Evolutionary conservation across 495 filamentous ascomycete genomes (phyloP).

Genomic region (Penicillium pancosmium): DNA sequence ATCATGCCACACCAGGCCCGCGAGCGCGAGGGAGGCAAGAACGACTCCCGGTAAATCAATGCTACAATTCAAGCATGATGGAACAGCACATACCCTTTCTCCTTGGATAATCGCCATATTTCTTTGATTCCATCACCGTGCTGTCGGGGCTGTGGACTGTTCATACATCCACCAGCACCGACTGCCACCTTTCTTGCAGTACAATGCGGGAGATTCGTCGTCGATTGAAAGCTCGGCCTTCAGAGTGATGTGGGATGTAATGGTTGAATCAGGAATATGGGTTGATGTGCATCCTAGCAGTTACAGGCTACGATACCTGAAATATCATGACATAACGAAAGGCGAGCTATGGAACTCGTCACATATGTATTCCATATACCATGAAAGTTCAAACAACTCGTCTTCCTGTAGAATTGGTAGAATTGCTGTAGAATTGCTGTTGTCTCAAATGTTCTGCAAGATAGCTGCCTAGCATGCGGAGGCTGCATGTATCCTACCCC

Average conservation of each 20-base stretch:
- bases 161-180: too few relatives aligned
- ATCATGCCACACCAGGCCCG: conserved; percentile 26
- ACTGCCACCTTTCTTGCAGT: not conserved
- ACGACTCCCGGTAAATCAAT: conserved; percentile 29
- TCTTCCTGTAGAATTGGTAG: not conserved
- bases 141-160: not conserved
- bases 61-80: not conserved
- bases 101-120: not conserved
- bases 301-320: conserved; percentile 33
- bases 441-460: too few relatives aligned
- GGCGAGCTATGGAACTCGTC: conserved; percentile 20
- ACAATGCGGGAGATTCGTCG: not conserved
- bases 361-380: conserved; percentile 18
- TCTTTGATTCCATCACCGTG: not conserved
- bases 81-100: not conserved
- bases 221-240: not conserved
- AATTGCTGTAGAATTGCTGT: not conserved
- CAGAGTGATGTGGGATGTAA: not conserved
- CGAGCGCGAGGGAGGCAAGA: conserved; percentile 38
- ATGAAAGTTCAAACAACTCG: not conserved
- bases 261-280: not conserved
- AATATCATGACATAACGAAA: conserved; percentile 33
- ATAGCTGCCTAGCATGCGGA: too few relatives aligned
- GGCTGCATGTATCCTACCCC: too few relatives aligned
- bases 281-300: conserved; percentile 24